Evolutionary conservation across 805 yeast species (phyloP), one percentile per base, ranked within the genome.

Genomic region (Teunomyces panamensis): DNA sequence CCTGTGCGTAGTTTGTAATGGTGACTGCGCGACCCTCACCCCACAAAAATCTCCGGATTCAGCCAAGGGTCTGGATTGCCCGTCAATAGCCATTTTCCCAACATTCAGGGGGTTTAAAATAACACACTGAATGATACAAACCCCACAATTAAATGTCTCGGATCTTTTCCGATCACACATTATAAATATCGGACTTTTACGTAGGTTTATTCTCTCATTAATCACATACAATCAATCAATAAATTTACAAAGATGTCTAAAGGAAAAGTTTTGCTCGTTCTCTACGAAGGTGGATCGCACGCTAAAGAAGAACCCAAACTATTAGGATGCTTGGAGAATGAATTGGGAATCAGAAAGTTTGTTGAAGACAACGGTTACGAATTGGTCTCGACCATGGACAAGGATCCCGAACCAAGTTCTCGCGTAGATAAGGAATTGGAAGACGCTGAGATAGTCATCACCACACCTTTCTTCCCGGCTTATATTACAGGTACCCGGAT

Each of bases 391-490:
- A 87, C 94, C 42, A 62, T 80, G 39, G 83, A 80, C 64, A 87
- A 87, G 64, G 95, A 86, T 48, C 71, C 72, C 1, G 85, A 85
- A 42, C 74, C 73, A 35, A 55, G 65, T 55, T 77, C 85, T 2
- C 75, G 62, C 32, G 77, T 87, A 42, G 94, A 87, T 65, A 71
- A 77, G 59, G 74, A 85, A 53, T 77, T 87, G 61, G 78, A 74
- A 42, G 89, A 83, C 51, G 87, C 91, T 4, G 94, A 87, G 56
- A 75, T 87, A 44, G 78, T 87, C 59, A 86, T 87, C 66, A 81
- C 91, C 35, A 86, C 92, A 9, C 94, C 95, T 3, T 87, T 87
- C 78, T 88, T 79, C 67, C 94, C 95, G 4, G 92, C 84, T 32
- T 87, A 87, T 66, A 74, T 87, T 63, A 79, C 84, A 47, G 73